Evolutionary conservation across 2,329 filamentous ascomycete genomes (phyloP), one percentile per base, ranked within the genome.

Genomic region (Calonectria fujianensis): DNA sequence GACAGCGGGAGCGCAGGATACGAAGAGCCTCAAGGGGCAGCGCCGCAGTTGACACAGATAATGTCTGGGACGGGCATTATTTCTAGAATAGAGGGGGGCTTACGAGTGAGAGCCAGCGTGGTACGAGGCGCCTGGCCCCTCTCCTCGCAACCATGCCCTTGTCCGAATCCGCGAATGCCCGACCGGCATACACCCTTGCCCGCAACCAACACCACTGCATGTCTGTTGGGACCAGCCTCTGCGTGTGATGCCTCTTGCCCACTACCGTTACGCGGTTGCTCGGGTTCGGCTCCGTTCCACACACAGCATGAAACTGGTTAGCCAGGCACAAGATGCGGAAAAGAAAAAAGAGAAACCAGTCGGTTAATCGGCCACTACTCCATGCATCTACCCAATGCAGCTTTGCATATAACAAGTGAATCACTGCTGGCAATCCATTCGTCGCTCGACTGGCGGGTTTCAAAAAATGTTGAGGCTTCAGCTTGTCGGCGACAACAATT

Each of bases 111-210:
- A 4, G 9, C 29, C n/a, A 31, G 27, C 20, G 61, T 64, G 61
- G 61, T 48, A 48, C 29, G 61, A 64, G 39, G 20, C 16, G 11
- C 39, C 14, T 27, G 39, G 2, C 16, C 24, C 39, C 39, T 48
- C 29, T 3, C 39, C 32, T 45, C 39, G 29, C 61, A 48, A 32
- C 0, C 27, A 64, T 64, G n/a, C 35, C 29, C 65, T 57, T 20
- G 35, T 32, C 37, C 24, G 20, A 45, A 31, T 52, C 65, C 65
- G 65, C 32, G 65, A 68, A 68, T 31, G 35, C 65, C 65, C 65
- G 65, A 57, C 50, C 50, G 48, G 65, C 65, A 68, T 57, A 57
- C 24, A 68, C 65, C 65, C 65, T 57, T 45, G 65, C 51, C 50
- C 11, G 24, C 65, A 16, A 41, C 65, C 65, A 67, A 67, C 48